Percentiles rank a stretch among this genome's conserved stretches.
Conservation (phyloP, 2,329 filamentous ascomycete genomes). For the Calonectria montana region DNA sequence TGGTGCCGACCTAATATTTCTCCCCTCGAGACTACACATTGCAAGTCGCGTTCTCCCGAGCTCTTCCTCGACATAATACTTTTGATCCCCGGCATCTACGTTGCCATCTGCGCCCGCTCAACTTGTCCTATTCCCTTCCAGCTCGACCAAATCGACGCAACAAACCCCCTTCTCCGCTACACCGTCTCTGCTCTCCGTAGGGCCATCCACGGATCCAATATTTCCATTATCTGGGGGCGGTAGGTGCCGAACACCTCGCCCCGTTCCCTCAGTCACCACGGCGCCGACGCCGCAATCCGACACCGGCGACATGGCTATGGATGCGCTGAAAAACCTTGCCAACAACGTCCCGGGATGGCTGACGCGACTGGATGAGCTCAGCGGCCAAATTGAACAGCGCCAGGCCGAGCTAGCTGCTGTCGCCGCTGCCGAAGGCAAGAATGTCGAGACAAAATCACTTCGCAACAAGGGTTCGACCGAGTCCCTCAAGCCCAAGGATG, state of each 20-base stretch:
- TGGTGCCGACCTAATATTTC: constrained; percentile 13
- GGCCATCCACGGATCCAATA: constrained; percentile 3
- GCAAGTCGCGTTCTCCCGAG: not conserved
- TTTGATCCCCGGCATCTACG: not conserved
- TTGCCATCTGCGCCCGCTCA: not conserved
- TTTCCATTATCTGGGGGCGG: constrained; percentile 39
- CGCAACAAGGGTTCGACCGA: constrained; percentile 66
- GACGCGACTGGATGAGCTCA: constrained; percentile 68
- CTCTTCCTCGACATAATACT: not conserved
- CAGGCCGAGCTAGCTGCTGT: constrained; percentile 69
- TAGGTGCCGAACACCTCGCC: constrained; percentile 47
- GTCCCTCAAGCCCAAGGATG: constrained; percentile 63
- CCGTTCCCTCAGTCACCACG: constrained; percentile 42
- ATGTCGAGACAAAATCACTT: constrained; percentile 53
- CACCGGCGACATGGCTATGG: constrained; percentile 58
- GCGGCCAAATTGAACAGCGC: constrained; percentile 69
- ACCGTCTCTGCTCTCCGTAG: not conserved
- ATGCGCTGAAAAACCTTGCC: constrained; percentile 66
- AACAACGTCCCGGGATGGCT: constrained; percentile 71
- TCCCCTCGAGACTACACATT: constrained; percentile 2
- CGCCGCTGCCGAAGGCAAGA: constrained; percentile 43
- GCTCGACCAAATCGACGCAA: not conserved
- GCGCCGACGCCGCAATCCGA: constrained; percentile 43
- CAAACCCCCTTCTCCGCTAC: not conserved
- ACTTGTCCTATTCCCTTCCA: not conserved